These are phyloP conservation scores for Lodderomyces pseudojiufengensis DNA, from an alignment of 1,139 yeast species.

Conservation along the genomic window DNA sequence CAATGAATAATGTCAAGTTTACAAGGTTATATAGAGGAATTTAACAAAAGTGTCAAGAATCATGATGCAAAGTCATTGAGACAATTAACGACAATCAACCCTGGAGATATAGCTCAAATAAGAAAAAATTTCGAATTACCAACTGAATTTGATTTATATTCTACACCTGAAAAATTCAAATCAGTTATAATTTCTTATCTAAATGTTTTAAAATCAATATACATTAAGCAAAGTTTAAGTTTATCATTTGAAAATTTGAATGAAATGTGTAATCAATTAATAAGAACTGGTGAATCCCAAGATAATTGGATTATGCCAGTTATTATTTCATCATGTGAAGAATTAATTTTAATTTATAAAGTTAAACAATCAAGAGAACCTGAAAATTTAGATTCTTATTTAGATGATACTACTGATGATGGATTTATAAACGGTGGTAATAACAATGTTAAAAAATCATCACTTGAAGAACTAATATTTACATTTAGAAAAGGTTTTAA, in stretches of 20 bases:
- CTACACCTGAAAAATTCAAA: conserved; percentile 34
- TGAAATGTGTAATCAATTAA: conserved; percentile 44
- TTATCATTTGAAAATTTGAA: conserved; percentile 37
- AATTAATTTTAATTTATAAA: conserved; percentile 47
- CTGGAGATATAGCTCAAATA: conserved; percentile 20
- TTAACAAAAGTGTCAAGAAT: too few species aligned
- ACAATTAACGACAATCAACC: conserved; percentile 33
- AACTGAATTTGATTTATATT: conserved; percentile 39
- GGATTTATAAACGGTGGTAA: neutral
- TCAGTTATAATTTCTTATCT: conserved; percentile 35
- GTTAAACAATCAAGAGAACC: conserved; percentile 34
- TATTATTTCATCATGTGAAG: conserved; percentile 52
- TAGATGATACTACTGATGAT: conserved; percentile 13
- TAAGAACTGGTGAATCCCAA: conserved; percentile 60
- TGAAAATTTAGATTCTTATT: conserved; percentile 18
- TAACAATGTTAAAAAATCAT: conserved; percentile 11
- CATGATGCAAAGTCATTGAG: conserved; percentile 22
- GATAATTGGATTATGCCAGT: conserved; percentile 67
- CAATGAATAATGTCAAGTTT: too few species aligned
- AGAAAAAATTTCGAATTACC: conserved; percentile 34
- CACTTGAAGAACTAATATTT: conserved; percentile 56
- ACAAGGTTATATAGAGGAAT: too few species aligned
- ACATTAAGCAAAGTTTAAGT: conserved; percentile 34
- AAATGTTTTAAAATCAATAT: conserved; percentile 36
- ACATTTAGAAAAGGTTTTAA: conserved; percentile 75